Conservation (phyloP, 2,329 filamentous ascomycete species). For the Cladosporium cucumerinum region DNA sequence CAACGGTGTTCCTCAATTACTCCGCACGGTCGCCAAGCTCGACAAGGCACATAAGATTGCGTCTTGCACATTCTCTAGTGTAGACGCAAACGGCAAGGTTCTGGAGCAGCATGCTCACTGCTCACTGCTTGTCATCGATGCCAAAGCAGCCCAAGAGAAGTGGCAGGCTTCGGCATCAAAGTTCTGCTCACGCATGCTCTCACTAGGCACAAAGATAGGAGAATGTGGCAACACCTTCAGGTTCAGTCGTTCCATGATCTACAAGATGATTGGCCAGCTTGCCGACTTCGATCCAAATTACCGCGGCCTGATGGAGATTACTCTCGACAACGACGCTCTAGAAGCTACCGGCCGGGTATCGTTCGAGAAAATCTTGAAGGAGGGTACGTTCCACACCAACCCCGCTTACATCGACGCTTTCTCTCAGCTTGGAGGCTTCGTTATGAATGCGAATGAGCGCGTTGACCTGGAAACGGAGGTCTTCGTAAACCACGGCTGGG, state of each 20-base stretch:
- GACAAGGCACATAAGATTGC: conserved; percentile 56
- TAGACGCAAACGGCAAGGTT: conserved; percentile 57
- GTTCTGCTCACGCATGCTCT: conserved; percentile 55
- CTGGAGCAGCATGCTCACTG: conserved; percentile 61
- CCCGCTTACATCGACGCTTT: conserved; percentile 60
- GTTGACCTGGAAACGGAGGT: conserved; percentile 58
- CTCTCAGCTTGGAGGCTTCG: conserved; percentile 57
- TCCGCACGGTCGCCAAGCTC: conserved; percentile 60
- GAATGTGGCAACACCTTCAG: conserved; percentile 68
- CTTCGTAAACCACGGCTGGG: conserved; percentile 62
- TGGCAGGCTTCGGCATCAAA: conserved; percentile 61
- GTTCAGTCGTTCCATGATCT: conserved; percentile 70
- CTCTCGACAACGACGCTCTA: conserved; percentile 53
- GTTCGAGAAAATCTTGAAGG: conserved; percentile 52
- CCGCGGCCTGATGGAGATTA: conserved; percentile 57
- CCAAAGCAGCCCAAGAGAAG: conserved; percentile 57
- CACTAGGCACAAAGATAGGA: conserved; percentile 64
- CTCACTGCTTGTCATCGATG: conserved; percentile 56
- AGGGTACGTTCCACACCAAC: conserved; percentile 57
- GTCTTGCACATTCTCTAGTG: conserved; percentile 55
- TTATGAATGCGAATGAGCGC: conserved; percentile 58
- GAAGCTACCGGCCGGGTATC: conserved; percentile 54
- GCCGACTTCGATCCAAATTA: conserved; percentile 57
- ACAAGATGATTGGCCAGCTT: conserved; percentile 65
- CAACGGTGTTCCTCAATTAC: conserved; percentile 47